A percentile compares a stretch with the other conserved stretches of the same genome.
Conservation (phyloP, 1,139 yeast species). For the Pichia inconspicua region DNA sequence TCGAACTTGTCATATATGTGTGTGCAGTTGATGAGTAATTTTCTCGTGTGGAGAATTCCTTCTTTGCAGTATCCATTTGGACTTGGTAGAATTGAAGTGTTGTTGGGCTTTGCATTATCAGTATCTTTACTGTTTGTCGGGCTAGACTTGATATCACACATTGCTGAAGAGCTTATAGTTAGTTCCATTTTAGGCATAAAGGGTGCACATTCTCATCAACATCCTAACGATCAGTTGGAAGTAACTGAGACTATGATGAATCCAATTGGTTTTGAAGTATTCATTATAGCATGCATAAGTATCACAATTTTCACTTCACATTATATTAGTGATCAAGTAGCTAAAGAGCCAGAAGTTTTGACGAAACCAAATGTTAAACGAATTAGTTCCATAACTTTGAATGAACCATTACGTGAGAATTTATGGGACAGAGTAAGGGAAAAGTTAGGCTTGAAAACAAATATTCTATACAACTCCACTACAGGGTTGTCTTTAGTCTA, state of each 20-base stretch:
- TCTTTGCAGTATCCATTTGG: slow-evolving; percentile 88
- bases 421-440: slow-evolving; percentile 5
- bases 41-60: slow-evolving; percentile 86
- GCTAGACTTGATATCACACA: slow-evolving; percentile 77
- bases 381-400: slow-evolving; percentile 24
- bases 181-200: slow-evolving; percentile 30
- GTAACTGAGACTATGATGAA: slow-evolving; percentile 21
- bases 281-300: slow-evolving; percentile 24
- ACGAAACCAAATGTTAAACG: slow-evolving; percentile 17
- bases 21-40: slow-evolving; percentile 78
- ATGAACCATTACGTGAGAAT: slow-evolving; percentile 17
- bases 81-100: slow-evolving; percentile 75
- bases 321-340: slow-evolving; percentile 10
- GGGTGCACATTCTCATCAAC: slow-evolving; percentile 20
- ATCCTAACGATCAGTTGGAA: neutral
- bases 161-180: slow-evolving; percentile 65
- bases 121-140: slow-evolving; percentile 87
- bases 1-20: slow-evolving; percentile 65
- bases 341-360: neutral
- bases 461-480: slow-evolving; percentile 48
- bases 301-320: slow-evolving; percentile 19
- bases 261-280: slow-evolving; percentile 23
- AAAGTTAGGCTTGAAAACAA: slow-evolving; percentile 17
- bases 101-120: slow-evolving; percentile 81
- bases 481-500: slow-evolving; percentile 55